A percentile compares a stretch with the other conserved stretches of the same genome.
phyloP scores from a whole-genome alignment of 2,329 filamentous ascomycete genomes.

The Exophiala bonariae region DNA sequence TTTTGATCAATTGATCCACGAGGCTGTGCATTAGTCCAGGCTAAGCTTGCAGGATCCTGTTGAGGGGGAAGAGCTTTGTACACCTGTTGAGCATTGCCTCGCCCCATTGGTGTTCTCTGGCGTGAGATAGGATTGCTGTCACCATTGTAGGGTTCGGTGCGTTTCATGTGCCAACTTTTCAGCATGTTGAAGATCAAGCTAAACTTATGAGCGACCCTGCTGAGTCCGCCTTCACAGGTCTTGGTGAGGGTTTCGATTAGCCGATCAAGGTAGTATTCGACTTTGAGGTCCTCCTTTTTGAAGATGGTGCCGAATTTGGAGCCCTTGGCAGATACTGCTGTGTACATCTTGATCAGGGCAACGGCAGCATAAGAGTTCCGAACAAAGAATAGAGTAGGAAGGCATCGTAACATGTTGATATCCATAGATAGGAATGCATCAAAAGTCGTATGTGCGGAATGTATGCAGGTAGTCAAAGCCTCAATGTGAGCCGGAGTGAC shows the following conservation, averaged over 20 bases:
- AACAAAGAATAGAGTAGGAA: slow-evolving; percentile 71
- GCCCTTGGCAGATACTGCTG: slow-evolving; percentile 62
- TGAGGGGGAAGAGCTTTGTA: slow-evolving; percentile 18
- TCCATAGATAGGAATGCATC: slow-evolving; percentile 65
- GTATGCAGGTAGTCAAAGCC: slow-evolving; percentile 66
- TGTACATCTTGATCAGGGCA: slow-evolving; percentile 72
- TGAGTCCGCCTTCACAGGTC: slow-evolving; percentile 63
- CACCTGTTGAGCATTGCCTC: slow-evolving; percentile 2
- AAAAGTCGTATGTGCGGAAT: slow-evolving; percentile 66
- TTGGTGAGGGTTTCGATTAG: slow-evolving; percentile 68
- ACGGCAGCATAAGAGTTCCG: slow-evolving; percentile 71
- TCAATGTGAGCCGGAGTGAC: slow-evolving; percentile 63
- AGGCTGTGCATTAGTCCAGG: slow-evolving; percentile 17
- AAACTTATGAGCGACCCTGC: slow-evolving; percentile 68
- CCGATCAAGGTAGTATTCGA: slow-evolving; percentile 67
- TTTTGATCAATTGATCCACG: slow-evolving; percentile 13
- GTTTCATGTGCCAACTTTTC: slow-evolving; percentile 64
- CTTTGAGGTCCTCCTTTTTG: slow-evolving; percentile 65
- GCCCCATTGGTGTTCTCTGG: slow-evolving; percentile 19
- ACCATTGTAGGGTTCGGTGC: slow-evolving; percentile 23
- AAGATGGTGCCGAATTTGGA: slow-evolving; percentile 71
- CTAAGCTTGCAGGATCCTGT: slow-evolving; percentile 19
- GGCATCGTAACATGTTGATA: slow-evolving; percentile 57
- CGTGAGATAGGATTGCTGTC: slow-evolving; percentile 16
- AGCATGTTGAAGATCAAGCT: slow-evolving; percentile 70